These are phyloP conservation scores for Nyssa sinensis DNA, from an alignment of 148 eudicot genomes.

Conservation along the genomic window DNA sequence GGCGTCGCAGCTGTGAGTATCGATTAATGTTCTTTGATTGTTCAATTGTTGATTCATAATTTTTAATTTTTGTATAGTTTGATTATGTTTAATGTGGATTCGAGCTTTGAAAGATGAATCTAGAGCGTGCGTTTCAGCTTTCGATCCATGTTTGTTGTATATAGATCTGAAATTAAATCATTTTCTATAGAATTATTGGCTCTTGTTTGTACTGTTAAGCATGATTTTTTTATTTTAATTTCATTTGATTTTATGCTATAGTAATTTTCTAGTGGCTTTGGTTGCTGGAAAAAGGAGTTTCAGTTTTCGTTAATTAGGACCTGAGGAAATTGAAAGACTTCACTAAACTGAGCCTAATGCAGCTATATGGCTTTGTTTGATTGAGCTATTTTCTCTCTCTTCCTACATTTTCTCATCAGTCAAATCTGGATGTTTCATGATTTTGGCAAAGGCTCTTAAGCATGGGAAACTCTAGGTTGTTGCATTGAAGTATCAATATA, in stretches of 20 bases:
- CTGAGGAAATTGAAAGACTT: too few species aligned
- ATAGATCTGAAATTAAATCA: not conserved
- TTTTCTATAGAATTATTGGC: not conserved
- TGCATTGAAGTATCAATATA: not conserved
- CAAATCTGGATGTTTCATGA: not conserved
- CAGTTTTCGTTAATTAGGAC: too few species aligned
- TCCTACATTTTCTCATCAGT: not conserved
- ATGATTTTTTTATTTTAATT: too few species aligned
- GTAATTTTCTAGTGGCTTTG: not conserved
- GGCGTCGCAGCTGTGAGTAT: constrained; percentile 87
- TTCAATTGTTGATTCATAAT: not conserved
- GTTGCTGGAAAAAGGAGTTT: not conserved
- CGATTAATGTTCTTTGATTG: not conserved
- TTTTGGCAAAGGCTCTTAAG: not conserved
- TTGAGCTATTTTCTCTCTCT: too few species aligned
- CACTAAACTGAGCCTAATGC: not conserved
- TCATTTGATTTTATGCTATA: not conserved
- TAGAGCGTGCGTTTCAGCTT: not conserved
- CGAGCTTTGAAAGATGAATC: not conserved
- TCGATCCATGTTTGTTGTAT: not conserved
- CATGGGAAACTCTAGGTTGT: too few species aligned
- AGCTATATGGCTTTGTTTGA: not conserved
- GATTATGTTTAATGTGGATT: not conserved
- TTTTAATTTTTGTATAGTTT: not conserved
- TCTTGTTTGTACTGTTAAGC: too few species aligned